Evolutionary conservation across 176 grass and related monocot species (phyloP), one percentile per base, ranked within the genome.

Genomic region (Otatea glauca): DNA sequence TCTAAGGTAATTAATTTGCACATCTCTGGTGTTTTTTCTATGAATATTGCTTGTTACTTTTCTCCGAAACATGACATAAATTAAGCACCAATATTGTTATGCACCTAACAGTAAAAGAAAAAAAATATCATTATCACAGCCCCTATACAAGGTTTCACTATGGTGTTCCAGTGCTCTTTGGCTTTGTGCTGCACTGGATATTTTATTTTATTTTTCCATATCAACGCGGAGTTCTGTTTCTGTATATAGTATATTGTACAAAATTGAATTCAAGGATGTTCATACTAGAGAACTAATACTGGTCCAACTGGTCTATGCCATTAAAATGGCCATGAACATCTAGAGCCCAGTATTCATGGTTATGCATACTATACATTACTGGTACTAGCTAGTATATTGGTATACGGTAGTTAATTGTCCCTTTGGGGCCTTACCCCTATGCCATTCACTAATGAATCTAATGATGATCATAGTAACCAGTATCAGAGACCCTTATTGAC

Each of bases 1-100:
- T 87, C 93, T 55, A 98, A 98, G 96, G 96, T 95, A 85, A 78
- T 78, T 77, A 81, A 58, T 80, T 21, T 51, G 68, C 82, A 70
- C 37, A 70, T 75, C 37, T 87, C 39, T n/a, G n/a, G 17, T 60
- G 77, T 79, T 86, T 55, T 77, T 80, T 85, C n/a, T 53, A 63
- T 45, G 7, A 56, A 44, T 77, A 60, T 37, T 68, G 51, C 29
- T 55, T 77, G 20, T n/a, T n/a, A n/a, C n/a, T 53, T 80, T 80
- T 61, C 13, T 5, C n/a, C 21, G 60, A 89, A 83, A 41, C 69
- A 68, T 80, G 55, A 38, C 18, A 2, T 35, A 8, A n/a, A n/a
- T n/a, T n/a, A 35, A 62, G 18, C 70, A 76, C 13, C 43, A 20
- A 53, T 62, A 58, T 9, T 72, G 10, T 51, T 79, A n/a, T 7